Base-by-base conservation (phyloP, 345 rosid genomes). In the Noccaea caerulescens region DNA sequence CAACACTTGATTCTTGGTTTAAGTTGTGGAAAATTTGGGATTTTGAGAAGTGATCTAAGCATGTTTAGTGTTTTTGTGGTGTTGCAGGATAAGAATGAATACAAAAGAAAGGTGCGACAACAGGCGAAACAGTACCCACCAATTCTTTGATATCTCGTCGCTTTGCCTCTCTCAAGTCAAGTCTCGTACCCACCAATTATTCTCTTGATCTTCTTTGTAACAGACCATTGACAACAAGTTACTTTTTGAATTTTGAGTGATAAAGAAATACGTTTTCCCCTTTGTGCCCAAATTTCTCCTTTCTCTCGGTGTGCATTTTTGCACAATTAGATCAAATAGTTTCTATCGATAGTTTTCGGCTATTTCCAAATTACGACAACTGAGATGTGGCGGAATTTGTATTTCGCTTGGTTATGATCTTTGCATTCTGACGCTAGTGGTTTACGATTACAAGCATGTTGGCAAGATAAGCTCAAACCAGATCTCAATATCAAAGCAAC, bases 71-170 rank as follows among this genome's bases (percentile, higher is more conserved):
- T 47, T 13, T 45, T 46, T 23, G 39, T 3, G 16, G 54, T 9
- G 5, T 36, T 62, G 52, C 67, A 62, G 67, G 54, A 62, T 45
- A 62, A 62, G 67, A 14, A 1, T 45, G 67, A 62, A n/a, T 62
- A 62, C 67, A 62, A n/a, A 9, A 55, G 8, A 33, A 55, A 33
- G 41, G 60, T 62, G 53, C 16, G n/a, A 62, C 67, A 44, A 30
- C 67, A 62, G 53, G 67, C 67, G 8, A 62, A 62, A 44, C 67
- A 44, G 42, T 62, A 62, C 67, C 67, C 67, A 44, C 41, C 67
- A 45, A 45, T 20, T 13, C 1, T 62, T 30, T 62, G 54, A 62
- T 62, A 44, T 43, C 13, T 36, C 6, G n/a, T n/a, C 8, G 13
- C 30, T 27, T 1, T 27, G 30, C 4, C 30, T 13, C 13, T 5